A percentile compares a stretch with the other conserved stretches of the same genome.
phyloP scores from a whole-genome alignment of 2,329 filamentous ascomycete species.

The Plectosphaerella plurivora region DNA sequence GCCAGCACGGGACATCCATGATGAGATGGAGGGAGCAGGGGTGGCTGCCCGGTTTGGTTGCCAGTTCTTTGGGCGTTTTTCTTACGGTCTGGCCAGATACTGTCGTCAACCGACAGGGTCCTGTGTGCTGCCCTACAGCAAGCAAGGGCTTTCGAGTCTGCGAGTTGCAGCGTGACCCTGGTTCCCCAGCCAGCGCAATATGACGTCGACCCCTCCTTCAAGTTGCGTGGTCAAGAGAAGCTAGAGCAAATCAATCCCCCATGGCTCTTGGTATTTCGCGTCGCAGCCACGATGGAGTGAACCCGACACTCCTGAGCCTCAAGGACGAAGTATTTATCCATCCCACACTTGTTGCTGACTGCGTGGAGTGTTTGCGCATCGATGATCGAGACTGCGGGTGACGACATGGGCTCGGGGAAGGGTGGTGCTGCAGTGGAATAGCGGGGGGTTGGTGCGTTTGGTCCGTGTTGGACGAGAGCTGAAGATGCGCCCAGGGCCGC shows the following conservation, averaged over 20 bases:
- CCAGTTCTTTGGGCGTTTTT: not conserved
- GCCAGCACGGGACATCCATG: not conserved
- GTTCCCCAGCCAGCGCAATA: not conserved
- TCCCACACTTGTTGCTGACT: too few species aligned
- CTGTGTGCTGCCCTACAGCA: not conserved
- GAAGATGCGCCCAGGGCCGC: not conserved
- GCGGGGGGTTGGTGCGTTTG: not conserved
- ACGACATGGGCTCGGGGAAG: not conserved
- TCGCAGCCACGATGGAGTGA: too few species aligned
- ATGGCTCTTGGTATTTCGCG: too few species aligned
- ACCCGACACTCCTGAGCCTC: too few species aligned
- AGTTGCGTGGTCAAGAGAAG: too few species aligned
- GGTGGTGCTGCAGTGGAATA: not conserved
- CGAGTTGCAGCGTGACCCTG: not conserved
- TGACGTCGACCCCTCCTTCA: not conserved
- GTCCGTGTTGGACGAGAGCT: too few species aligned
- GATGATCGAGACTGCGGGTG: too few species aligned
- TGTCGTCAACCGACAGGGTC: not conserved
- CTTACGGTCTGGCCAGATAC: not conserved
- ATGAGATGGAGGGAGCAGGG: not conserved
- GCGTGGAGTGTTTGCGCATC: too few species aligned
- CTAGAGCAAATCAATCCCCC: too few species aligned
- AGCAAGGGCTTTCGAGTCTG: not conserved
- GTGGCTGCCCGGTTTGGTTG: not conserved
- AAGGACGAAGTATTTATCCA: too few species aligned